Percentiles rank a stretch among this genome's conserved stretches.
These are phyloP conservation scores for Marasmius tenuissimus DNA, from an alignment of 1,284 basidiomycete species.

Conservation along the genomic window DNA sequence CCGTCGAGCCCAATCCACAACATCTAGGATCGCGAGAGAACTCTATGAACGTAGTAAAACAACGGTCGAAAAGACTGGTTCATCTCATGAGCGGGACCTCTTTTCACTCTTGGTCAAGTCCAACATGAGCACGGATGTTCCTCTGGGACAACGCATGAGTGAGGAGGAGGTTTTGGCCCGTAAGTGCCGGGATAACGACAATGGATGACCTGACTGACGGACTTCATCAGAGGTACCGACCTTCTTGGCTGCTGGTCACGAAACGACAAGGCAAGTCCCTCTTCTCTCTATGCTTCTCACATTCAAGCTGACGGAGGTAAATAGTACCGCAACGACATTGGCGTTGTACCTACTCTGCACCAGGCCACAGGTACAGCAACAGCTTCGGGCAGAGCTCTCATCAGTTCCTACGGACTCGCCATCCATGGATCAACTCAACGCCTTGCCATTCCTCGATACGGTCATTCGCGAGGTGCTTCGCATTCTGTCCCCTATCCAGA, in stretches of 20 bases:
- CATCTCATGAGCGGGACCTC: constrained; percentile 21
- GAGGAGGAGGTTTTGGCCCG: constrained; percentile 55
- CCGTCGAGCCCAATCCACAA: constrained; percentile 14
- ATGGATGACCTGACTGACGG: constrained; percentile 7
- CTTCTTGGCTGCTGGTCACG: constrained; percentile 38
- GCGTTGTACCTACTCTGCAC: constrained; percentile 63
- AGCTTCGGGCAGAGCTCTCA: constrained; percentile 68
- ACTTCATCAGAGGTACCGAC: constrained; percentile 21
- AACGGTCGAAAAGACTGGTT: constrained; percentile 20
- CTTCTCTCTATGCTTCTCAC: background rate
- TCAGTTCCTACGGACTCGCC: constrained; percentile 42
- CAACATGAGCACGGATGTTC: constrained; percentile 40
- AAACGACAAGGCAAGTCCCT: constrained; percentile 34
- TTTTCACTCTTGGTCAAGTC: constrained; percentile 37
- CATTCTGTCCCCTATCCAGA: constrained; percentile 59
- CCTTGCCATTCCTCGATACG: constrained; percentile 59
- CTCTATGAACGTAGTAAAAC: constrained; percentile 37
- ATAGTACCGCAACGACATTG: constrained; percentile 55
- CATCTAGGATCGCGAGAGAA: constrained; percentile 30
- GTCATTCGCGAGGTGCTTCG: constrained; percentile 76
- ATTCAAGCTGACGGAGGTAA: too few relatives aligned
- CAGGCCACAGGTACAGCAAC: constrained; percentile 55
- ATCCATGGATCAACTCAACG: constrained; percentile 59
- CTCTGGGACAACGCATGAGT: constrained; percentile 31
- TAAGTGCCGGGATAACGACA: constrained; percentile 16